These are phyloP conservation scores for Volvariella volvacea DNA, from an alignment of 1,284 basidiomycete species.

Conservation along the genomic window DNA sequence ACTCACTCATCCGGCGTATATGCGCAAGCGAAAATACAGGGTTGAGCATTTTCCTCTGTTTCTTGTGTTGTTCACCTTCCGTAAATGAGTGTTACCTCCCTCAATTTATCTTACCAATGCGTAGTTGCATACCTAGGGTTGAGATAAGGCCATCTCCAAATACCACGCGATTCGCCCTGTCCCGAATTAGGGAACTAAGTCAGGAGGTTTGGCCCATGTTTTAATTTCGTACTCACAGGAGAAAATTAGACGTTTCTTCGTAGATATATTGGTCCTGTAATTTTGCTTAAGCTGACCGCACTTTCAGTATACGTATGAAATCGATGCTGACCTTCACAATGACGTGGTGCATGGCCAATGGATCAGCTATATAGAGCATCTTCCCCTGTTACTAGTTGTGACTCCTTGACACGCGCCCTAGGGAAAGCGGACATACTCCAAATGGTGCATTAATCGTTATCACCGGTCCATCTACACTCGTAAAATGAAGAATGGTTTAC, in stretches of 20 bases:
- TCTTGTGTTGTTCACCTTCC: slow-evolving; percentile 24
- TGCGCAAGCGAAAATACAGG: slow-evolving; percentile 26
- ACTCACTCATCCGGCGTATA: slow-evolving; percentile 24
- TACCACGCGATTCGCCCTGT: too few species aligned
- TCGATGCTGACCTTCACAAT: slow-evolving; percentile 22
- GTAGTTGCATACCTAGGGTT: slow-evolving; percentile 14
- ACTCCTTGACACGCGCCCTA: too few species aligned
- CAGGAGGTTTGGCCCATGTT: neutral
- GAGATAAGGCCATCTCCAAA: slow-evolving; percentile 19
- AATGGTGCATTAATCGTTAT: slow-evolving; percentile 17
- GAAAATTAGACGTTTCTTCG: slow-evolving; percentile 16
- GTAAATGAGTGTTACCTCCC: neutral
- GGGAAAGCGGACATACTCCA: slow-evolving; percentile 20
- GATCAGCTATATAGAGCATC: slow-evolving; percentile 22
- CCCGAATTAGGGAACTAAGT: neutral
- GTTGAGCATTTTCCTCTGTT: slow-evolving; percentile 25
- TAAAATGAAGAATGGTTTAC: neutral
- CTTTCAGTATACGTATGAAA: too few species aligned
- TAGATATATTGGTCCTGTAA: slow-evolving; percentile 23
- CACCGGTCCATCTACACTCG: slow-evolving; percentile 14
- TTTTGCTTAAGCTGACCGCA: neutral
- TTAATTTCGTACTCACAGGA: slow-evolving; percentile 14
- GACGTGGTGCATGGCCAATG: slow-evolving; percentile 27
- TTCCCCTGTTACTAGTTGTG: slow-evolving; percentile 14
- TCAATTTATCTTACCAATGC: neutral